These are phyloP conservation scores for Quercus berberidifolia DNA, from an alignment of 306 rosid genomes.

Conservation along the genomic window DNA sequence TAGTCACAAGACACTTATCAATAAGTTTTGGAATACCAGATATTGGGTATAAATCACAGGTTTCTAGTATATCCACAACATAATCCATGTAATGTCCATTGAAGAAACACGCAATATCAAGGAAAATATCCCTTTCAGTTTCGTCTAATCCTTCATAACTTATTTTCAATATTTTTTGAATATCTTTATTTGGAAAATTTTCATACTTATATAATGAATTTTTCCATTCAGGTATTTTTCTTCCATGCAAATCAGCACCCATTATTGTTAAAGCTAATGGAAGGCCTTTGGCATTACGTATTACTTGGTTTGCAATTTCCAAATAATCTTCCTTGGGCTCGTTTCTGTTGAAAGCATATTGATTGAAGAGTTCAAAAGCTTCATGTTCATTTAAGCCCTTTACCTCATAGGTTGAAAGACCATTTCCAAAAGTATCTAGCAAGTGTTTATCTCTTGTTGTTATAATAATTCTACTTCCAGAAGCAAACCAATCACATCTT, in stretches of 20 bases:
- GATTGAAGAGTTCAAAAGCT: background rate
- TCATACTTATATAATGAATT: background rate
- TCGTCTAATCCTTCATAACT: too few species aligned
- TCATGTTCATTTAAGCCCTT: background rate
- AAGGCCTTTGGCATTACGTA: background rate
- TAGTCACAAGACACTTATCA: background rate
- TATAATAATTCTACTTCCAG: background rate
- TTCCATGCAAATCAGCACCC: background rate
- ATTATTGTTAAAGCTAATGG: background rate
- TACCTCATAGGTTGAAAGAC: background rate
- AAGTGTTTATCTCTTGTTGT: background rate
- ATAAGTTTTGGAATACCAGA: background rate
- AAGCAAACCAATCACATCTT: background rate
- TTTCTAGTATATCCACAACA: background rate
- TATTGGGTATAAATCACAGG: background rate
- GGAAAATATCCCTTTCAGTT: too few species aligned
- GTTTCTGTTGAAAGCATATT: background rate
- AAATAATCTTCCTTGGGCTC: background rate
- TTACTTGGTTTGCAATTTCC: background rate
- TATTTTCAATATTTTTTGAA: too few species aligned
- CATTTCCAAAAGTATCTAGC: background rate
- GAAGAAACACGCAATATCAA: slow-evolving; percentile 17
- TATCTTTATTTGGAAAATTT: background rate
- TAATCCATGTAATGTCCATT: background rate
- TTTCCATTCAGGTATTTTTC: background rate